Evolutionary conservation across 257 asterid genomes (phyloP).

Genomic region (Scutellaria baicalensis): DNA sequence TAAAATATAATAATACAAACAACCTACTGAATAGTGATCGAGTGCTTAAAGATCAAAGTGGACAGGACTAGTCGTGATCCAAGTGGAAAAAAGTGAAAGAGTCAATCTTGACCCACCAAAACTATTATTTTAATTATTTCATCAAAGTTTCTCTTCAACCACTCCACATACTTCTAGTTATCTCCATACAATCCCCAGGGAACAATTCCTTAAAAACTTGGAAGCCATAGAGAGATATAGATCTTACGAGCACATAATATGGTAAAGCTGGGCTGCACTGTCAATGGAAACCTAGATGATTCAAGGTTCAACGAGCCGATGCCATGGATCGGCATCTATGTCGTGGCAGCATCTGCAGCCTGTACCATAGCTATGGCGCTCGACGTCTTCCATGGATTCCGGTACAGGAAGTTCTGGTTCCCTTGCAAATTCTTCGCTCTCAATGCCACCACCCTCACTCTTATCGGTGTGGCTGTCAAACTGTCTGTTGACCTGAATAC

Average conservation of each 20-base stretch:
- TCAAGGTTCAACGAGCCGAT: conserved; percentile 52
- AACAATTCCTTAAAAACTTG: not conserved
- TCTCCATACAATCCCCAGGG: no score
- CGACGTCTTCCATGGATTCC: conserved; percentile 45
- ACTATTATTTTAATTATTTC: no score
- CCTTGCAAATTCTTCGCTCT: conserved; percentile 74
- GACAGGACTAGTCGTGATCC: no score
- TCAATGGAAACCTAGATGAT: conserved; percentile 36
- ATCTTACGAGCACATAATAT: not conserved
- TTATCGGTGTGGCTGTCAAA: conserved; percentile 57
- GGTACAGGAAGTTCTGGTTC: conserved; percentile 47
- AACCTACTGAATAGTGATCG: no score
- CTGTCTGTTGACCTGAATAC: conserved; percentile 76
- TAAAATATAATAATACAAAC: no score
- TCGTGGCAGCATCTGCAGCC: conserved; percentile 59
- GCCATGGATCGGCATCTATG: conserved; percentile 68
- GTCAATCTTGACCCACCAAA: no score
- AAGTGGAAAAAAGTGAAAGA: no score
- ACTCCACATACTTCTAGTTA: no score
- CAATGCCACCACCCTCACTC: conserved; percentile 70
- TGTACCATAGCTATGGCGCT: conserved; percentile 48
- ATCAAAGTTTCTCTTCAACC: no score
- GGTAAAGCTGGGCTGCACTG: conserved; percentile 47
- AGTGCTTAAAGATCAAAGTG: no score
- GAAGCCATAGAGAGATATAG: no score